Evolutionary conservation across 371 early-diverging fungal genomes (phyloP).

Genomic region (Mortierella sp.): DNA sequence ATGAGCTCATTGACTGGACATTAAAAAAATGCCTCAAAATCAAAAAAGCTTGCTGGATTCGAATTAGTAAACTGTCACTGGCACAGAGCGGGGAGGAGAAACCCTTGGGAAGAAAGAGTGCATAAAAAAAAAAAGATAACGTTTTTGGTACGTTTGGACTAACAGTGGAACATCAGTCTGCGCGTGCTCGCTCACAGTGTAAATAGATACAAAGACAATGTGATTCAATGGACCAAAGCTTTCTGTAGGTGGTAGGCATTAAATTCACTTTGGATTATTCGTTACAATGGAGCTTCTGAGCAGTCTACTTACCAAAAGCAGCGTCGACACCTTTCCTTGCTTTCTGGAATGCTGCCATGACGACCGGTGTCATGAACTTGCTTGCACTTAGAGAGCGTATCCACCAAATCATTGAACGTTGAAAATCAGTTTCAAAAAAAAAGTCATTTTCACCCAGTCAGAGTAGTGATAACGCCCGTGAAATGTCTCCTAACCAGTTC

Average conservation of each 20-base stretch:
- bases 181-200: neutral
- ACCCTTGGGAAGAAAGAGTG: neutral
- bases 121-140: neutral
- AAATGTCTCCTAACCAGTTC: no score
- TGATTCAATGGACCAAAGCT: neutral
- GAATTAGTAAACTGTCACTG: neutral
- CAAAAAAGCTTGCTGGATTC: conserved; percentile 21
- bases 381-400: conserved; percentile 49
- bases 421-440: conserved; percentile 4
- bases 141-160: neutral
- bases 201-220: neutral
- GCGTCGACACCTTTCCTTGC: conserved; percentile 52
- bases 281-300: neutral
- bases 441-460: neutral
- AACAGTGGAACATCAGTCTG: conserved; percentile 12
- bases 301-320: conserved; percentile 45
- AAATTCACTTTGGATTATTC: no score
- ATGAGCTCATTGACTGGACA: conserved; percentile 26
- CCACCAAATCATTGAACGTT: neutral
- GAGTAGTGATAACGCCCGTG: neutral
- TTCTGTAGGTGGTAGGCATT: neutral
- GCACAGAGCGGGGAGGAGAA: neutral
- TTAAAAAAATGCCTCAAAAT: conserved; percentile 28
- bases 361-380: conserved; percentile 45
- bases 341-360: conserved; percentile 45